Percentiles rank a stretch among this genome's conserved stretches.
Evolutionary conservation across 169 alveolate genomes (phyloP).

Genomic region (Neospora caninum): DNA sequence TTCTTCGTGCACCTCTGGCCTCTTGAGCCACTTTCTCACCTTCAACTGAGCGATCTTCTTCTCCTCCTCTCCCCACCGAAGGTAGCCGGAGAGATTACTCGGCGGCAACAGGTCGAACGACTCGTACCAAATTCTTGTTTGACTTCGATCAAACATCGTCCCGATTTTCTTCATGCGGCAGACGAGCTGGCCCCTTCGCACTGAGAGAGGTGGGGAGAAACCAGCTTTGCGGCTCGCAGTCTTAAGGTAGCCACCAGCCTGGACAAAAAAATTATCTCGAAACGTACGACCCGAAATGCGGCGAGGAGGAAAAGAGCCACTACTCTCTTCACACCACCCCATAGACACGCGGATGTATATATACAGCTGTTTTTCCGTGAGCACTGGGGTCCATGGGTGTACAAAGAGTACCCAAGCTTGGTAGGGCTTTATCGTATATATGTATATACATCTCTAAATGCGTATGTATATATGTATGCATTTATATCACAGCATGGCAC

Average conservation of each 20-base stretch:
- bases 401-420: too few species aligned
- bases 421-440: too few species aligned
- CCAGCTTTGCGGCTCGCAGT: conserved; percentile 50
- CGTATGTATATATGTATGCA: too few species aligned
- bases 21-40: conserved; percentile 13
- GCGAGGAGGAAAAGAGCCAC: not conserved
- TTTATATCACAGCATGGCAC: too few species aligned
- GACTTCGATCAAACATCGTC: conserved; percentile 43
- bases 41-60: conserved; percentile 32
- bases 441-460: too few species aligned
- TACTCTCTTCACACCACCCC: not conserved
- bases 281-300: not conserved
- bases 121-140: conserved; percentile 53
- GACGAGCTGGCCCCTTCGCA: conserved; percentile 45
- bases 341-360: not conserved
- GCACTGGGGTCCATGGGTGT: too few species aligned
- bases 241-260: conserved; percentile 53
- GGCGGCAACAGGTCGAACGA: conserved; percentile 41
- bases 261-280: not conserved
- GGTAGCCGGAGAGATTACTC: conserved; percentile 19
- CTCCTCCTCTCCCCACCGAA: conserved; percentile 54
- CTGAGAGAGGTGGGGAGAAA: conserved; percentile 12
- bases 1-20: too few species aligned
- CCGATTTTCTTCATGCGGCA: conserved; percentile 52
- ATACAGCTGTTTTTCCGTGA: too few species aligned